Conservation (phyloP, 257 asterid genomes). For the Catharanthus roseus region DNA sequence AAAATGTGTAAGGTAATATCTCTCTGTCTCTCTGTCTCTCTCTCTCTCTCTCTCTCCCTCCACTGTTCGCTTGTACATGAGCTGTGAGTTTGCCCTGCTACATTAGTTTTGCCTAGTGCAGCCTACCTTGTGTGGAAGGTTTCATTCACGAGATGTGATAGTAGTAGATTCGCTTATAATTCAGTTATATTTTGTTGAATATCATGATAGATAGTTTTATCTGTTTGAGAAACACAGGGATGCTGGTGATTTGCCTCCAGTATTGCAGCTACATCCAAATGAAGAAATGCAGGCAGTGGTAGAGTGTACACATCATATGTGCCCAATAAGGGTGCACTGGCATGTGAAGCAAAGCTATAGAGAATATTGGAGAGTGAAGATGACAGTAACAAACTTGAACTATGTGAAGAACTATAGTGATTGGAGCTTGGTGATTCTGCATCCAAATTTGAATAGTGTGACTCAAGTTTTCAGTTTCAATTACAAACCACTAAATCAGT, state of each 20-base stretch:
- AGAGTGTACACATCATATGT: conserved; percentile 60
- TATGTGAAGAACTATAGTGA: conserved; percentile 48
- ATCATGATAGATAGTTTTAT: neutral
- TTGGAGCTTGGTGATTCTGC: conserved; percentile 69
- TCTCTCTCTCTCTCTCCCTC: neutral
- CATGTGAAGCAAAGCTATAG: conserved; percentile 62
- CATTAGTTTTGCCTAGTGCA: too few species aligned
- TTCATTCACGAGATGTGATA: too few species aligned
- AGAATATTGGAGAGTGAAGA: conserved; percentile 73
- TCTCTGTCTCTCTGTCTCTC: too few species aligned
- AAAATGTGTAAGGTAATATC: conserved; percentile 50
- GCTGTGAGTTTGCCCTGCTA: too few species aligned
- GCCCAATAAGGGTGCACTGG: conserved; percentile 79
- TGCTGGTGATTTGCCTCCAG: conserved; percentile 40
- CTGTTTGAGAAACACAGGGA: conserved; percentile 11
- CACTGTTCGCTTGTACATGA: too few species aligned
- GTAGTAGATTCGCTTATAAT: too few species aligned
- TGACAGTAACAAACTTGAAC: conserved; percentile 56
- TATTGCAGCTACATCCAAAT: conserved; percentile 32
- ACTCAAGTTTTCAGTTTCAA: conserved; percentile 75
- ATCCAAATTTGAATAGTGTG: conserved; percentile 63
- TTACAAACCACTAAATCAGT: conserved; percentile 61
- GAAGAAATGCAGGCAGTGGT: conserved; percentile 41
- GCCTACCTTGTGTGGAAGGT: too few species aligned
- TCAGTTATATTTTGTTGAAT: neutral